A percentile compares a stretch with the other conserved stretches of the same genome.
Evolutionary conservation across 257 asterid genomes (phyloP).

Genomic region (Solanum gracilifrons): DNA sequence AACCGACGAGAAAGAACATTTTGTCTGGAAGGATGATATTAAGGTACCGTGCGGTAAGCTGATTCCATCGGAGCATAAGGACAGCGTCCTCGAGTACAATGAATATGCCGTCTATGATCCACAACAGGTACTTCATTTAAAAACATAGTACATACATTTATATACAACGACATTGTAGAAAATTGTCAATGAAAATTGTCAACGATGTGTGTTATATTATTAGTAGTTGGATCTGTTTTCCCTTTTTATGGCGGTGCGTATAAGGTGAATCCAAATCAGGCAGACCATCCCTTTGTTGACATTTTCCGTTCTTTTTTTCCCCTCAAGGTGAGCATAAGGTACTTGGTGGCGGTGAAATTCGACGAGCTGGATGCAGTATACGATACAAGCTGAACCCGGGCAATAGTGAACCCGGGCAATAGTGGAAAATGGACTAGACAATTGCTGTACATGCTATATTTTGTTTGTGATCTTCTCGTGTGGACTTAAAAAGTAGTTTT

Average conservation of each 20-base stretch:
- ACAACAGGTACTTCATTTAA: slow-evolving; percentile 30
- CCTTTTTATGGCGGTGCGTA: not conserved
- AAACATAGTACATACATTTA: not conserved
- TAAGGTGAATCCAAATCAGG: not conserved
- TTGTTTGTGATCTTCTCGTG: not conserved
- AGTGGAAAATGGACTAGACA: not conserved
- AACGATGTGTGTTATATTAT: not conserved
- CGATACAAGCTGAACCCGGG: slow-evolving; percentile 8
- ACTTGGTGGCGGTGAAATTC: slow-evolving; percentile 58
- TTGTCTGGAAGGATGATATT: slow-evolving; percentile 62
- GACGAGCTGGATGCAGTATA: slow-evolving; percentile 51
- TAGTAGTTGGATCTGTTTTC: not conserved
- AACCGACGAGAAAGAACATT: slow-evolving; percentile 71
- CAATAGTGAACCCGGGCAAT: not conserved
- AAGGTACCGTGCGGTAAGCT: slow-evolving; percentile 72
- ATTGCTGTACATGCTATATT: not conserved
- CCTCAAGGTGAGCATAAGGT: slow-evolving; percentile 46
- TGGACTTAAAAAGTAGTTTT: not conserved
- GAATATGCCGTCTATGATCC: slow-evolving; percentile 86
- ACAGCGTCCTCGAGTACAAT: slow-evolving; percentile 60
- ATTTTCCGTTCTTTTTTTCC: not conserved
- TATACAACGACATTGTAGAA: not conserved
- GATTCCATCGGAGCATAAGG: slow-evolving; percentile 40
- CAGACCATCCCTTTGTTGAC: not conserved
- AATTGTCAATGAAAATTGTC: too few species aligned